Evolutionary conservation across 768 basidiomycete genomes (phyloP).

Genomic region (Phlegmacium glaucopus): DNA sequence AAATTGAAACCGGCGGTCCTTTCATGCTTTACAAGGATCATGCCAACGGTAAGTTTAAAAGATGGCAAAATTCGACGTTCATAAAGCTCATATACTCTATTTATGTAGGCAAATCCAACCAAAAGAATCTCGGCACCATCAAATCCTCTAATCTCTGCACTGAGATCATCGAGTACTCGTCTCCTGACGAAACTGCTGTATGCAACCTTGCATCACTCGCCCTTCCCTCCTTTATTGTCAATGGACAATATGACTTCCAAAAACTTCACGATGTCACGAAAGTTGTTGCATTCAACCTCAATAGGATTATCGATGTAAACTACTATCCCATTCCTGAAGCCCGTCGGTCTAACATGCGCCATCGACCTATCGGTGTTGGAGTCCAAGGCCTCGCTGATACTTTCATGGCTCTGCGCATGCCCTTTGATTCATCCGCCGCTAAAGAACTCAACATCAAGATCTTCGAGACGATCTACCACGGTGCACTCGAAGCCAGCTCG

Average conservation of each 20-base stretch:
- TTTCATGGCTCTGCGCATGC: conserved; percentile 96
- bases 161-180: conserved; percentile 97
- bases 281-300: conserved; percentile 90
- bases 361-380: conserved; percentile 96
- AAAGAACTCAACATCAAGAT: conserved; percentile 90
- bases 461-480: conserved; percentile 99
- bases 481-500: conserved; percentile 83
- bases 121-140: conserved; percentile 97
- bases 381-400: conserved; percentile 97
- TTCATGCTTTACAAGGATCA: conserved; percentile 99
- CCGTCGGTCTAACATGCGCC: conserved; percentile 90
- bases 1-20: conserved; percentile 98
- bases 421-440: conserved; percentile 89
- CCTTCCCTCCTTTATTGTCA: conserved; percentile 84
- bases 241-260: conserved; percentile 88
- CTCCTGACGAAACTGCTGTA: conserved; percentile 96
- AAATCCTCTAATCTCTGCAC: conserved; percentile 99
- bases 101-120: conserved; percentile 98
- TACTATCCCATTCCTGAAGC: conserved; percentile 95
- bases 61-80: no score
- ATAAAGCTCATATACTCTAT: not conserved
- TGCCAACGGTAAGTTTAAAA: conserved; percentile 76
- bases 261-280: conserved; percentile 93
- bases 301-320: conserved; percentile 92
- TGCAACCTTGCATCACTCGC: conserved; percentile 98